Conservation (phyloP, 805 yeast species). For the Helenozyma rhizophorensis region DNA sequence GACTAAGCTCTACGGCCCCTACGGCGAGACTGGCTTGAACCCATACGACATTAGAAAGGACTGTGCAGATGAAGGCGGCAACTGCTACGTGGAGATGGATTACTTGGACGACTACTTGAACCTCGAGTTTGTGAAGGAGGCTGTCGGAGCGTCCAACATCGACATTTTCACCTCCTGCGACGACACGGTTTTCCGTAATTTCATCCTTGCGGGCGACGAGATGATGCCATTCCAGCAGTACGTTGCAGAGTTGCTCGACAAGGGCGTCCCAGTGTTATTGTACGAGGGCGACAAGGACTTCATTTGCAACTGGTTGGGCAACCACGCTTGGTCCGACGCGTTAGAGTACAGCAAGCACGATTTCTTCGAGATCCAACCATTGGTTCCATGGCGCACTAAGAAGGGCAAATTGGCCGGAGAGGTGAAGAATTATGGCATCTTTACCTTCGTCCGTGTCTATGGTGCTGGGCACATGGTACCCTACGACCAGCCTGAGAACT, state of each 20-base stretch:
- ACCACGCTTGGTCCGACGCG: conserved; percentile 11
- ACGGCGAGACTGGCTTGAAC: conserved; percentile 49
- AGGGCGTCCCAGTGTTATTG: conserved; percentile 11
- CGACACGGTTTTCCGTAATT: conserved; percentile 38
- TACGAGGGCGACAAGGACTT: conserved; percentile 16
- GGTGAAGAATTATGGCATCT: conserved; percentile 26
- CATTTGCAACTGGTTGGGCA: conserved; percentile 17
- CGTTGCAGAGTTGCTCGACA: conserved; percentile 13
- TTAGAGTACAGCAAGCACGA: conserved; percentile 19
- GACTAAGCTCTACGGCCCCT: conserved; percentile 24
- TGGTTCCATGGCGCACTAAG: conserved; percentile 17
- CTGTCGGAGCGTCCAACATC: conserved; percentile 53
- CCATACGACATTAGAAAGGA: conserved; percentile 58
- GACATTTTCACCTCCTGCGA: conserved; percentile 45
- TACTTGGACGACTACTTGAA: conserved; percentile 51
- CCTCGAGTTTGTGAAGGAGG: conserved; percentile 47
- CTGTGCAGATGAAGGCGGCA: conserved; percentile 45
- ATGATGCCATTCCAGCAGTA: conserved; percentile 9
- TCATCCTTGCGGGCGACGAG: conserved; percentile 7
- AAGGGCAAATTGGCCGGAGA: conserved; percentile 33
- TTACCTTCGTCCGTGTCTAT: conserved; percentile 22
- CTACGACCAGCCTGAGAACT: conserved; percentile 18
- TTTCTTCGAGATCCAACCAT: conserved; percentile 12
- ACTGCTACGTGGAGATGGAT: conserved; percentile 50
- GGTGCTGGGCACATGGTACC: conserved; percentile 27